Percentiles rank a stretch among this genome's conserved stretches.
Conservation (phyloP, 345 rosid species). For the Ailanthus altissimus region DNA sequence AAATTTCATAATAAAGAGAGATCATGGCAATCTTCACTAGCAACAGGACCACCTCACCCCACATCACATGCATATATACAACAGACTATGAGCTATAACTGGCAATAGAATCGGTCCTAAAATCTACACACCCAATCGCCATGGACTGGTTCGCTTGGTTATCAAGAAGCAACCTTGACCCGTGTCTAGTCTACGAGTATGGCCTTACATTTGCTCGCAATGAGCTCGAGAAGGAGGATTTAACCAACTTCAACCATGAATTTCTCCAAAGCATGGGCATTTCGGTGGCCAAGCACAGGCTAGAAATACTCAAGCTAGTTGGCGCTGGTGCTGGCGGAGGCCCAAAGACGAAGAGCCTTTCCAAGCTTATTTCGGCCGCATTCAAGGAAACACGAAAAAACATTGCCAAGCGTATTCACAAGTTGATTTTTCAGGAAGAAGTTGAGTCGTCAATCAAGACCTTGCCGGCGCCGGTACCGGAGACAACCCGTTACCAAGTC, state of each 20-base stretch:
- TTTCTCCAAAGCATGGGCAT: slow-evolving; percentile 81
- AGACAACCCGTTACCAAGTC: slow-evolving; percentile 14
- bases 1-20: slow-evolving; percentile 22
- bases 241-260: slow-evolving; percentile 73
- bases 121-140: background rate
- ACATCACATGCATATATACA: slow-evolving; percentile 6
- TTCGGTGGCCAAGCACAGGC: slow-evolving; percentile 70
- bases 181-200: slow-evolving; percentile 61
- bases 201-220: slow-evolving; percentile 60
- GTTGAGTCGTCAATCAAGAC: slow-evolving; percentile 35
- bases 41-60: slow-evolving; percentile 35
- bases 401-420: slow-evolving; percentile 45
- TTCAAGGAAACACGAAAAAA: slow-evolving; percentile 44
- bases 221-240: slow-evolving; percentile 66
- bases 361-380: slow-evolving; percentile 47
- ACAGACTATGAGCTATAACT: too few relatives aligned
- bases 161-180: slow-evolving; percentile 58
- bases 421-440: slow-evolving; percentile 43
- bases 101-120: background rate
- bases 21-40: slow-evolving; percentile 20
- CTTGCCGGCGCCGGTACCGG: slow-evolving; percentile 39
- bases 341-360: slow-evolving; percentile 19
- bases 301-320: slow-evolving; percentile 79
- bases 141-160: slow-evolving; percentile 97
- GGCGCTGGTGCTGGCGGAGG: slow-evolving; percentile 24